Evolutionary conservation across 2,329 filamentous ascomycete species (phyloP).

Genomic region (Apiospora pterosperma): DNA sequence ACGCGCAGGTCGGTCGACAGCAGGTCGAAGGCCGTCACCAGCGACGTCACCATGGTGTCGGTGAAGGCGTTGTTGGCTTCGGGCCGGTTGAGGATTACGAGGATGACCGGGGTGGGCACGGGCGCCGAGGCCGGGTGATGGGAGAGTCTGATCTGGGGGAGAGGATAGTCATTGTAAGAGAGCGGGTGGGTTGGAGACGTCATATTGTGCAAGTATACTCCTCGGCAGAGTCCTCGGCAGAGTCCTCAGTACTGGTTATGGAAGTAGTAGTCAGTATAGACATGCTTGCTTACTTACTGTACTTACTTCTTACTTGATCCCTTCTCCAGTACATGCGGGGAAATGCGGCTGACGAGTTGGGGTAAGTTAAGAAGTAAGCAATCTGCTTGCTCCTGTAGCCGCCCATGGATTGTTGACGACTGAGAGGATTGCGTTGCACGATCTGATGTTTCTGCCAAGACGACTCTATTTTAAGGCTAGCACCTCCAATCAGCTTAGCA

Average conservation of each 20-base stretch:
- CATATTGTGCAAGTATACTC: constrained; percentile 4
- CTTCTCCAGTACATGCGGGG: background rate
- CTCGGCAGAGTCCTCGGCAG: too few species aligned
- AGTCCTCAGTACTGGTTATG: background rate
- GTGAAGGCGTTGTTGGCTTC: constrained; percentile 68
- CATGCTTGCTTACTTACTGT: background rate
- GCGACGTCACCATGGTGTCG: constrained; percentile 57
- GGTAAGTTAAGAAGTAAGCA: too few species aligned
- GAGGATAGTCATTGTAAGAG: constrained; percentile 38
- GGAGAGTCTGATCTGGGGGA: constrained; percentile 43
- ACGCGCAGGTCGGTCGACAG: constrained; percentile 53
- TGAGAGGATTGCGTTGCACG: background rate
- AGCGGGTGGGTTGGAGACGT: constrained; percentile 15
- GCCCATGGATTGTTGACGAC: background rate
- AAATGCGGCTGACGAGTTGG: background rate
- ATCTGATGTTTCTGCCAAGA: too few species aligned
- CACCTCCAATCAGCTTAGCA: background rate
- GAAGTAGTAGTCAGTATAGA: background rate
- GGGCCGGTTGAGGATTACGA: constrained; percentile 64
- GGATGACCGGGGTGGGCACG: constrained; percentile 56
- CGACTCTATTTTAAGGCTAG: background rate
- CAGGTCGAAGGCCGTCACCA: constrained; percentile 50
- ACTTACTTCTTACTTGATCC: too few species aligned
- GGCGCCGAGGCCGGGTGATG: constrained; percentile 49
- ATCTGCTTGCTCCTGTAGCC: background rate